Percentiles rank a stretch among this genome's conserved stretches.
These are phyloP conservation scores for Hanseniaspora uvarum DNA, from an alignment of 1,139 yeast genomes.

Conservation along the genomic window DNA sequence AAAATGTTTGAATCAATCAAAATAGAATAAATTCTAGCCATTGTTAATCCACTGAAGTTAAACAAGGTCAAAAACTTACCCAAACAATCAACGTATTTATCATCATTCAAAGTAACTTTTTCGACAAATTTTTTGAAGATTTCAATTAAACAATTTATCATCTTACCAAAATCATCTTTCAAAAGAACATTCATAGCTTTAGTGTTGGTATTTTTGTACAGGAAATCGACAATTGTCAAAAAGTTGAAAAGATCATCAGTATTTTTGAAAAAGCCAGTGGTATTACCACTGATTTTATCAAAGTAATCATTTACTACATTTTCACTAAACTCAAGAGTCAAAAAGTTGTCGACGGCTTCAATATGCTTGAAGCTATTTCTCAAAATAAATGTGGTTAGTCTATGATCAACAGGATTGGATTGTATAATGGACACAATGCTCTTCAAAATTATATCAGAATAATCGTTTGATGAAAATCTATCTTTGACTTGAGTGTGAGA, in stretches of 20 bases:
- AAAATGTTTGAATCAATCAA: neutral
- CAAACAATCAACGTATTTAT: slow-evolving; percentile 3
- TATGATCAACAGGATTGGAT: neutral
- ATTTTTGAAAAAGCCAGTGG: neutral
- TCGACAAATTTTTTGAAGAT: slow-evolving; percentile 19
- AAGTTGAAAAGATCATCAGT: slow-evolving; percentile 5
- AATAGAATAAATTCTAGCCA: neutral
- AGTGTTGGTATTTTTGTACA: neutral
- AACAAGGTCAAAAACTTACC: slow-evolving; percentile 6
- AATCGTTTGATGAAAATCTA: slow-evolving; percentile 9
- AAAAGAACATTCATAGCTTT: neutral
- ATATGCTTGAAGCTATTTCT: slow-evolving; percentile 7
- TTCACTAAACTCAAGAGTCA: neutral
- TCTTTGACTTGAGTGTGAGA: slow-evolving; percentile 16
- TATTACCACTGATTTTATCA: neutral
- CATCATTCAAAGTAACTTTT: neutral
- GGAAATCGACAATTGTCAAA: slow-evolving; percentile 1
- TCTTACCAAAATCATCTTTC: slow-evolving; percentile 18
- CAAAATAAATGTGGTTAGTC: slow-evolving; percentile 5
- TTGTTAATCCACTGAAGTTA: neutral
- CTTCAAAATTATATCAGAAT: slow-evolving; percentile 18
- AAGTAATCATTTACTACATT: neutral
- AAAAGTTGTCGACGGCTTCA: slow-evolving; percentile 1
- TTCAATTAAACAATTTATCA: slow-evolving; percentile 20
- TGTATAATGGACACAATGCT: slow-evolving; percentile 2